These are phyloP conservation scores for Geotrichum ghanense DNA, from an alignment of 805 yeast genomes.

Conservation along the genomic window DNA sequence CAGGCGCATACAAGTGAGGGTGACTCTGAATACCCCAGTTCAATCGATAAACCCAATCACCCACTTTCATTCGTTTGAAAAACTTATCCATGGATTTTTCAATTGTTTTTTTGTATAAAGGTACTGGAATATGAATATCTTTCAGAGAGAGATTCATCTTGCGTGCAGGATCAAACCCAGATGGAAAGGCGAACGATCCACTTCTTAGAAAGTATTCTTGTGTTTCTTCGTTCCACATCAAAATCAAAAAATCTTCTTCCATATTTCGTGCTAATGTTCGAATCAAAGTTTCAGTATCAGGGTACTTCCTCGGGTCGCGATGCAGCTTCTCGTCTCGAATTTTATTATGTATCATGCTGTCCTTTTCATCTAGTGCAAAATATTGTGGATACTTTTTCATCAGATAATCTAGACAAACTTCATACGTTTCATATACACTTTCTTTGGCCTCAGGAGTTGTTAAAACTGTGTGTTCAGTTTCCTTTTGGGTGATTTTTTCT, in stretches of 20 bases:
- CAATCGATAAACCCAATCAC: conserved; percentile 47
- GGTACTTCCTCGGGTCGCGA: conserved; percentile 9
- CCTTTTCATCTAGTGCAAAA: conserved; percentile 27
- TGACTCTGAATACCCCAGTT: conserved; percentile 68
- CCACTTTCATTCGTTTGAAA: conserved; percentile 43
- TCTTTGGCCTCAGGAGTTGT: conserved; percentile 22
- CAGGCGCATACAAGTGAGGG: conserved; percentile 35
- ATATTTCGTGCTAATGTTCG: conserved; percentile 25
- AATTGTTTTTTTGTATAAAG: conserved; percentile 46
- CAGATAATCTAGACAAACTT: conserved; percentile 30
- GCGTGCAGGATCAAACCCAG: conserved; percentile 56
- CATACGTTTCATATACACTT: conserved; percentile 42
- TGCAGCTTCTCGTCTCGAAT: conserved; percentile 35
- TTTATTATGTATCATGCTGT: conserved; percentile 23
- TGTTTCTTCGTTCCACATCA: conserved; percentile 39
- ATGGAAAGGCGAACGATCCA: conserved; percentile 51
- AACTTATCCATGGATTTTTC: conserved; percentile 56
- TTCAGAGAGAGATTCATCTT: conserved; percentile 45
- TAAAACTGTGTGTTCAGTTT: conserved; percentile 25
- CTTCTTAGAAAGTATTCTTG: conserved; percentile 40
- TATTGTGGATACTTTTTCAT: conserved; percentile 41
- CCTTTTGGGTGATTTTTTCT: conserved; percentile 22
- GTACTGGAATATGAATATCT: conserved; percentile 60
- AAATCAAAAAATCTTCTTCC: conserved; percentile 54
- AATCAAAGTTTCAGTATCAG: conserved; percentile 11